These are phyloP conservation scores for Ambrosia trifida DNA, from an alignment of 129 eudicot genomes.

Conservation along the genomic window DNA sequence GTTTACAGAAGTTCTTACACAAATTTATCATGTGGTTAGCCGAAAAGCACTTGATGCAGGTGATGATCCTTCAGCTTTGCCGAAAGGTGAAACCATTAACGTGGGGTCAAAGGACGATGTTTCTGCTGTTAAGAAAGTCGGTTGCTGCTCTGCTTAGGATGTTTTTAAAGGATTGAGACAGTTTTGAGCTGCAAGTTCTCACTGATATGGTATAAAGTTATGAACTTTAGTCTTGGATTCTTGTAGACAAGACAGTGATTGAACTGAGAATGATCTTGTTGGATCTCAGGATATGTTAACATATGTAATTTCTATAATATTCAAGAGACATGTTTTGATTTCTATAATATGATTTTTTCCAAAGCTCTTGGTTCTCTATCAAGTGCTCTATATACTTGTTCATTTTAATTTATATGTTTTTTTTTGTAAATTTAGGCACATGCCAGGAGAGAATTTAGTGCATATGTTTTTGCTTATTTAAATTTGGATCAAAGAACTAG, in stretches of 20 bases:
- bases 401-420: no score
- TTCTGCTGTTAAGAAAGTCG: conserved; percentile 60
- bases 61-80: conserved; percentile 55
- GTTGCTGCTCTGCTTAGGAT: conserved; percentile 58
- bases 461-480: no score
- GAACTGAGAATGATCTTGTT: conserved; percentile 27
- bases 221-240: conserved; percentile 17
- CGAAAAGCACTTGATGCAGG: conserved; percentile 68
- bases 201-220: conserved; percentile 19
- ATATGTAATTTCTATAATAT: conserved; percentile 31
- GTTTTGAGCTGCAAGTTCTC: conserved; percentile 30
- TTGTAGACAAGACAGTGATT: conserved; percentile 5
- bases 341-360: not conserved
- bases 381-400: not conserved
- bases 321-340: conserved; percentile 23
- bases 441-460: no score
- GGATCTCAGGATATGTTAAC: conserved; percentile 26
- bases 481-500: no score
- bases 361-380: not conserved
- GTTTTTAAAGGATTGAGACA: conserved; percentile 21
- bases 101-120: conserved; percentile 66
- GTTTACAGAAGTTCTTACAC: conserved; percentile 68
- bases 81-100: conserved; percentile 64
- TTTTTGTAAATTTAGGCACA: no score
- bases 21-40: conserved; percentile 67